Evolutionary conservation across 129 eudicot species (phyloP).

Genomic region (Pittosporum tobira): DNA sequence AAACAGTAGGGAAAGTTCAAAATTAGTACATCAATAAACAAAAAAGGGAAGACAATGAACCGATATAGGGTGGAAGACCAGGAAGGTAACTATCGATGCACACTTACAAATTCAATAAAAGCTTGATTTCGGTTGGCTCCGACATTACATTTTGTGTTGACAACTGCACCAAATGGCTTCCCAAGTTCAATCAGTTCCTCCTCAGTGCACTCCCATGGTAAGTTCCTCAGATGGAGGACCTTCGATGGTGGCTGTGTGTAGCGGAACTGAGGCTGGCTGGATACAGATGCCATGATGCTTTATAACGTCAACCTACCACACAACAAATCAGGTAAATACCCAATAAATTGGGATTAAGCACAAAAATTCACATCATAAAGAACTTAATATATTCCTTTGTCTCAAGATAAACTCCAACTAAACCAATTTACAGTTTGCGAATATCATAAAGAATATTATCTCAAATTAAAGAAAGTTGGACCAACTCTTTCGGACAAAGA

Average conservation of each 20-base stretch:
- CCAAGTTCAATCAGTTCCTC: conserved; percentile 82
- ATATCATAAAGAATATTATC: too few species aligned
- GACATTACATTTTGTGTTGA: conserved; percentile 89
- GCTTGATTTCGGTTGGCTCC: conserved; percentile 97
- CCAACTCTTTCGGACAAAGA: too few species aligned
- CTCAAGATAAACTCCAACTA: not conserved
- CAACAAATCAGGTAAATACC: not conserved
- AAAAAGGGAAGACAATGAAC: not conserved
- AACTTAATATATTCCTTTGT: too few species aligned
- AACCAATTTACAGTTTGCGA: not conserved
- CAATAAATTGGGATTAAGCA: not conserved
- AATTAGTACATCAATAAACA: not conserved
- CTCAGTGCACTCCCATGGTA: conserved; percentile 96
- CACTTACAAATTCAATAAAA: conserved; percentile 82
- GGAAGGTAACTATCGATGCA: not conserved
- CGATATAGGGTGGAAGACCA: not conserved
- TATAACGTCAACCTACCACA: conserved; percentile 8
- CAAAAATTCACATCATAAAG: not conserved
- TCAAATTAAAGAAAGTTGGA: too few species aligned
- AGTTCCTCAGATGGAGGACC: conserved; percentile 90
- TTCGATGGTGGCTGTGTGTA: conserved; percentile 91
- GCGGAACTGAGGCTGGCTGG: conserved; percentile 94
- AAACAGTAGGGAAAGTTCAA: conserved; percentile 2
- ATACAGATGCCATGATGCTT: conserved; percentile 65
- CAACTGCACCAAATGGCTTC: conserved; percentile 88